Evolutionary conservation across 1,139 yeast genomes (phyloP).

Genomic region (Magnusiomyces tetraspermus): DNA sequence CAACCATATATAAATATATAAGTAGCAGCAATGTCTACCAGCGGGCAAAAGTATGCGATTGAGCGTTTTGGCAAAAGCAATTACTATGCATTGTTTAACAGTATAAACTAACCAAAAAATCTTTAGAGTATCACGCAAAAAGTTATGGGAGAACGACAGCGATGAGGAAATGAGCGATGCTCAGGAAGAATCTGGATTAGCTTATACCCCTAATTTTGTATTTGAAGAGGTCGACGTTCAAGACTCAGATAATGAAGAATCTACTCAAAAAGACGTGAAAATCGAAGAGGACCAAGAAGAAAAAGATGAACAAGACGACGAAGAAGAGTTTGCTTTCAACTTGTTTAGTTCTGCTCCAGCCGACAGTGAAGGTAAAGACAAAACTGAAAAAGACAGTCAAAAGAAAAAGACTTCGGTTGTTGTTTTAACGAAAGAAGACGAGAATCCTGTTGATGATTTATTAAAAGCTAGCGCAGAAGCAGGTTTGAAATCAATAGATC

Average conservation of each 20-base stretch:
- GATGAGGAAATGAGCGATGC: conserved; percentile 9
- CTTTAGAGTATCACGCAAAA: conserved; percentile 17
- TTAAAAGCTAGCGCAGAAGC: not conserved
- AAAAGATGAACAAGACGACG: conserved; percentile 14
- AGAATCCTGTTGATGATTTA: conserved; percentile 8
- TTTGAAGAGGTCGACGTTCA: conserved; percentile 20
- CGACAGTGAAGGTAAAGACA: conserved; percentile 11
- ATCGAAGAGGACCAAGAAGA: conserved; percentile 6
- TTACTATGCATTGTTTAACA: too few relatives aligned
- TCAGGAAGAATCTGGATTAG: conserved; percentile 10
- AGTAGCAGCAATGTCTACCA: conserved; percentile 6
- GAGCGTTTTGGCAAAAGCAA: too few relatives aligned
- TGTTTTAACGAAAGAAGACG: conserved; percentile 9
- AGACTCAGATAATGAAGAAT: conserved; percentile 4
- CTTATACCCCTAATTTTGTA: conserved; percentile 17
- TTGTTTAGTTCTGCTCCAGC: conserved; percentile 21
- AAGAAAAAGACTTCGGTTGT: conserved; percentile 6
- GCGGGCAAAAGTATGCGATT: conserved; percentile 4
- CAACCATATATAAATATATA: not conserved
- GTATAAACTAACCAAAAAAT: not conserved
- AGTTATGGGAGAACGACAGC: conserved; percentile 11
- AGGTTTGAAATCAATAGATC: not conserved
- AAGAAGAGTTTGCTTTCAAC: conserved; percentile 9
- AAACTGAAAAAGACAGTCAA: conserved; percentile 12
- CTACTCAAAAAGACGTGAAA: not conserved